Percentiles rank a stretch among this genome's conserved stretches.
phyloP scores from a whole-genome alignment of 2,329 filamentous ascomycete genomes.

The Botrytis cinerea region DNA sequence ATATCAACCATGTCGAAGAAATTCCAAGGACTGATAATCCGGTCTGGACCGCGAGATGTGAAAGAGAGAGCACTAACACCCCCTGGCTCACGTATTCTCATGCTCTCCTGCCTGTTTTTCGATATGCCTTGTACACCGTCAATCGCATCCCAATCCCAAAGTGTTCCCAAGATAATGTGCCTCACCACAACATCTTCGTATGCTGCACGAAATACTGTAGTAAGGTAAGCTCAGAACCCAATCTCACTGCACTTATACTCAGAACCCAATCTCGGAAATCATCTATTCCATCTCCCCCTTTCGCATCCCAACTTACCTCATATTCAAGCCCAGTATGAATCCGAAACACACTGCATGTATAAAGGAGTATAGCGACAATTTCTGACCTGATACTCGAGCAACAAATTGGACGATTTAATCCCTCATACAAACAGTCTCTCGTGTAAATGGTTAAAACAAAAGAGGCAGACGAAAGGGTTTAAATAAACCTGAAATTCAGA shows the following conservation, averaged over 20 bases:
- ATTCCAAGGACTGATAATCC: not conserved
- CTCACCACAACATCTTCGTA: not conserved
- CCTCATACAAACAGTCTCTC: not conserved
- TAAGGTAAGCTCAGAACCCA: not conserved
- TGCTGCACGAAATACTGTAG: not conserved
- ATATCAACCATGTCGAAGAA: not conserved
- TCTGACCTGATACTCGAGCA: not conserved
- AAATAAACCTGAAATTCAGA: not conserved
- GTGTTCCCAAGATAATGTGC: not conserved
- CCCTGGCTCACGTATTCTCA: not conserved
- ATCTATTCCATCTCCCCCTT: not conserved
- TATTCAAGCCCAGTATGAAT: not conserved
- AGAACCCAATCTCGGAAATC: not conserved
- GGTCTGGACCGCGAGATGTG: too few species aligned
- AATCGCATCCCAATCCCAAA: not conserved
- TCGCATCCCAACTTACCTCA: not conserved
- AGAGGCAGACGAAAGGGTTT: not conserved
- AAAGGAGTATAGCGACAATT: not conserved
- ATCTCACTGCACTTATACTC: not conserved
- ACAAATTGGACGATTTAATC: not conserved
- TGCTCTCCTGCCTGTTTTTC: not conserved
- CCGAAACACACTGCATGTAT: not conserved
- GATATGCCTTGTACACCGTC: not conserved
- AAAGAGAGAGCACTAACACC: not conserved
- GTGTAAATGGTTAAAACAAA: not conserved